Base-by-base conservation (phyloP, 192 early-diverging fungal genomes). In the Rhizoclosmatium globosum region DNA sequence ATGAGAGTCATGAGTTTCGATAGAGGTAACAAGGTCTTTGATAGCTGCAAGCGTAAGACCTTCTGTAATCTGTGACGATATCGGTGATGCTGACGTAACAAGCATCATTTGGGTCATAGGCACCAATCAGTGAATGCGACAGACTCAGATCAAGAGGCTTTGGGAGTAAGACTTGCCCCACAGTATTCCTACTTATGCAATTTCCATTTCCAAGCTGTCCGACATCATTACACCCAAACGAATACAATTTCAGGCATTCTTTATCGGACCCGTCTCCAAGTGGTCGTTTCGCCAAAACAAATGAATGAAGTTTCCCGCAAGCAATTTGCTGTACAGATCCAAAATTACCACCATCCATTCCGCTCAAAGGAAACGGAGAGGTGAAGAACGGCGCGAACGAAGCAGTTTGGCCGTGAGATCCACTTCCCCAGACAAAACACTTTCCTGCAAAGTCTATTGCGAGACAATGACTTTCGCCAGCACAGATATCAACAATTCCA, bases 391-490 rank as follows among this genome's bases (percentile, higher is more conserved):
- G 53, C 3, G 70, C 47, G 31, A 42, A 41, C 48, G 48, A 41
- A 7, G 70, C 70, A 15, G 41, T 53, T 57, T 72, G 70, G 9
- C 70, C 70, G 17, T 74, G 57, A 23, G 56, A 59, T 9, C 72
- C 72, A 21, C 23, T 47, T 4, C 72, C 72, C 72, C 72, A 74
- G 9, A 74, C 72, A 23, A 62, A 74, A 44, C 72, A 74, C 56
- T n/a, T 74, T 45, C 72, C 72, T 42, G 59, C 44, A 13, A 41
- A n/a, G n/a, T 59, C 45, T 4, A 74, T 15, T 15, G 72, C 72
- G 15, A 42, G 39, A 31, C 42, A 59, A 62, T 74, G 72, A 39
- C 21, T 64, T 9, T 39, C 45, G 0, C 72, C 72, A 11, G 58
- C 56, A 31, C 58, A 23, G 43, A 74, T 74, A 38, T 74, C 72